phyloP scores from a whole-genome alignment of 2,329 filamentous ascomycete genomes.

The Colletotrichum sp. region DNA sequence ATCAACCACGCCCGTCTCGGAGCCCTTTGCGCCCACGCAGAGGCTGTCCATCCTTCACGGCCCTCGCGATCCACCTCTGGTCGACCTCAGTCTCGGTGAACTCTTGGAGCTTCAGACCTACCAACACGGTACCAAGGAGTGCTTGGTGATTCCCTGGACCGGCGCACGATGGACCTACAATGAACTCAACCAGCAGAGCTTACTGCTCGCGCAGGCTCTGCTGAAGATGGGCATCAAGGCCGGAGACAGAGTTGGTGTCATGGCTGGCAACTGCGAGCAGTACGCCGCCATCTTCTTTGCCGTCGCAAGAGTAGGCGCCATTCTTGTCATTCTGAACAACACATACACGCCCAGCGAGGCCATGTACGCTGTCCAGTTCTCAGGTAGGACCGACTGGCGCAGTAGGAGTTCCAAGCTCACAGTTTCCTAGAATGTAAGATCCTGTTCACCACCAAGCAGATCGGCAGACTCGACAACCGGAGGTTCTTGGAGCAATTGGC shows the following conservation, averaged over 20 bases:
- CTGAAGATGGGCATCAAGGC: constrained; percentile 69
- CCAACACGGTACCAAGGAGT: constrained; percentile 69
- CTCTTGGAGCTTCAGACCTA: constrained; percentile 74
- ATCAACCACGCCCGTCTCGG: constrained; percentile 27
- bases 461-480: constrained; percentile 69
- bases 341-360: constrained; percentile 79
- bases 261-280: constrained; percentile 82
- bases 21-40: constrained; percentile 35
- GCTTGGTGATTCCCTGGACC: constrained; percentile 78
- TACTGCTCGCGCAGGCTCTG: constrained; percentile 68
- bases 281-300: constrained; percentile 81
- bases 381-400: constrained; percentile 48
- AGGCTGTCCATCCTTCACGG: constrained; percentile 69
- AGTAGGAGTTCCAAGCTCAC: background rate
- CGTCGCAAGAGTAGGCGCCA: constrained; percentile 68
- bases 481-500: constrained; percentile 61
- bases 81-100: constrained; percentile 75
- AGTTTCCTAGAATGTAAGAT: constrained; percentile 66
- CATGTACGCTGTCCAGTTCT: constrained; percentile 73
- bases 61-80: constrained; percentile 69
- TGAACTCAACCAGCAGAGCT: constrained; percentile 66
- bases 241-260: constrained; percentile 76
- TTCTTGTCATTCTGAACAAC: constrained; percentile 81
- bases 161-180: constrained; percentile 76
- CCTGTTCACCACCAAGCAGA: constrained; percentile 74